phyloP scores from a whole-genome alignment of 1,139 yeast species.

The Oligophagozyma castellii region DNA sequence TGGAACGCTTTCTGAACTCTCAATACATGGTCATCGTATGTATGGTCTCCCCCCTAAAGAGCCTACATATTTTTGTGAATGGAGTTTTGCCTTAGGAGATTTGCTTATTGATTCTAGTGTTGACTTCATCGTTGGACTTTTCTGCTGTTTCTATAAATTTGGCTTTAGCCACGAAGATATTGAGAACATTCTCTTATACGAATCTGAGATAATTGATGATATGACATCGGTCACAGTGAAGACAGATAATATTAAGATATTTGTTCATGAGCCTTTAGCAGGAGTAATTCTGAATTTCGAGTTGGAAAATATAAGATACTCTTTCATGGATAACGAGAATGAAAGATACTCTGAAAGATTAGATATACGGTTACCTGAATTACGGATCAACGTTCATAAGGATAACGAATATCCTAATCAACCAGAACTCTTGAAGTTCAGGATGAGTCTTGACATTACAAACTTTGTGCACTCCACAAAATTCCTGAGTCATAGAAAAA shows the following conservation, averaged over 20 bases:
- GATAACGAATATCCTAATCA: constrained; percentile 10
- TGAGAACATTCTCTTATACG: constrained; percentile 57
- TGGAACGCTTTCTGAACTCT: constrained; percentile 31
- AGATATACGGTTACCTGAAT: constrained; percentile 36
- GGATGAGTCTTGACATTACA: constrained; percentile 46
- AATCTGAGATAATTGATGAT: constrained; percentile 49
- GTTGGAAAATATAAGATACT: constrained; percentile 31
- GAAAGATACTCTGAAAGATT: constrained; percentile 45
- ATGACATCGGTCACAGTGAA: constrained; percentile 39
- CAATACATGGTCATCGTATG: constrained; percentile 77
- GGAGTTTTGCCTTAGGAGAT: constrained; percentile 68
- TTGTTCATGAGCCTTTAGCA: constrained; percentile 22
- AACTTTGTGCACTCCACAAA: constrained; percentile 45
- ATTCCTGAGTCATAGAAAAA: constrained; percentile 31
- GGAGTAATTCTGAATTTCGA: constrained; percentile 20
- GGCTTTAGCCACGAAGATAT: constrained; percentile 53
- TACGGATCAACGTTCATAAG: constrained; percentile 21
- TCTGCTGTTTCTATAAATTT: constrained; percentile 33
- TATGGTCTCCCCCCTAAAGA: constrained; percentile 86
- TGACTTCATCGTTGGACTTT: constrained; percentile 34
- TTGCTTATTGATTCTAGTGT: constrained; percentile 42
- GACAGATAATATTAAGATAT: constrained; percentile 21
- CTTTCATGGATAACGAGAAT: constrained; percentile 59
- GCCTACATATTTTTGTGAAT: constrained; percentile 77
- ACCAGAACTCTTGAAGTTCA: constrained; percentile 23